phyloP scores from a whole-genome alignment of 306 rosid genomes.

The Dryas octopetala region DNA sequence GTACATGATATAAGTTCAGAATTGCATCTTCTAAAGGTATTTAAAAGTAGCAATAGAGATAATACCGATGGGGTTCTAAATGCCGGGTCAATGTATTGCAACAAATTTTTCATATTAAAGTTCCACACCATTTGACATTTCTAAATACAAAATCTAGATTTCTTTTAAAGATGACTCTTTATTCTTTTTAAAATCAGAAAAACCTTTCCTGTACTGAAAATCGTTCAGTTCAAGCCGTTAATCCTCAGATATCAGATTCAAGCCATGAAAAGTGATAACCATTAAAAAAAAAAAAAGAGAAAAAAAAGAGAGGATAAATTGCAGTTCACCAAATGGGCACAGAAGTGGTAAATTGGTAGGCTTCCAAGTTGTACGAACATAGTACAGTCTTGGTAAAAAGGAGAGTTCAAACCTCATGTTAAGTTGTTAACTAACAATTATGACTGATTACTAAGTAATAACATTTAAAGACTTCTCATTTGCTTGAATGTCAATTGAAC shows the following conservation, averaged over 20 bases:
- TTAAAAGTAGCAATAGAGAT: not conserved
- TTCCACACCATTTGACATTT: not conserved
- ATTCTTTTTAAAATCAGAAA: not conserved
- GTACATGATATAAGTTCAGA: not conserved
- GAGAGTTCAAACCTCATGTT: too few species aligned
- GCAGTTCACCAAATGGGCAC: not conserved
- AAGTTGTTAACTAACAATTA: too few species aligned
- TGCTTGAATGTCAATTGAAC: not conserved
- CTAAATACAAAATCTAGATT: not conserved
- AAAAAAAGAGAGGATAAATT: not conserved
- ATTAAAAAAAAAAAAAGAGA: not conserved
- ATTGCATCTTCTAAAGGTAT: not conserved
- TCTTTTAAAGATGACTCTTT: not conserved
- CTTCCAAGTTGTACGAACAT: not conserved
- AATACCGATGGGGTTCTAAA: not conserved
- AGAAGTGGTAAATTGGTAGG: not conserved
- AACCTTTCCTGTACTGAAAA: not conserved
- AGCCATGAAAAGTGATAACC: not conserved
- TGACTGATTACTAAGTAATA: not conserved
- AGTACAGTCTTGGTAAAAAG: not conserved
- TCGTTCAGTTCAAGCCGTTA: not conserved
- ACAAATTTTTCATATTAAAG: not conserved
- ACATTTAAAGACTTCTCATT: not conserved
- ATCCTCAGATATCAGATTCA: not conserved
- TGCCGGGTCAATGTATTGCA: not conserved